A percentile compares a stretch with the other conserved stretches of the same genome.
Evolutionary conservation across 2,329 filamentous ascomycete genomes (phyloP).

Genomic region (Alternaria dauci): DNA sequence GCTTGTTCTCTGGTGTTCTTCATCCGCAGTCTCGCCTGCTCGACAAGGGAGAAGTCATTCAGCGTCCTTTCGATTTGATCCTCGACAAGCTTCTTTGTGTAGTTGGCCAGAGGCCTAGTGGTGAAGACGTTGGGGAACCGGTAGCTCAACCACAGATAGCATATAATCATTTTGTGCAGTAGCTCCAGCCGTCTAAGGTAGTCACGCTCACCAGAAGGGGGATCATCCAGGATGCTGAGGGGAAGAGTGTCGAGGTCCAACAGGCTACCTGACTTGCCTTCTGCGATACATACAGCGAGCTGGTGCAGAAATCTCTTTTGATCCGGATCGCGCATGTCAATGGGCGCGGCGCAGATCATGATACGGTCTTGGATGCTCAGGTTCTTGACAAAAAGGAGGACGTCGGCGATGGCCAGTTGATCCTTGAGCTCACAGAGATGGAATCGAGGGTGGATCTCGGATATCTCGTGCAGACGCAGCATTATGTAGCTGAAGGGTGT

Average conservation of each 20-base stretch:
- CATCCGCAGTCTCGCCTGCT: constrained; percentile 17
- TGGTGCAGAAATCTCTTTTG: constrained; percentile 63
- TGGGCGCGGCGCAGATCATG: constrained; percentile 76
- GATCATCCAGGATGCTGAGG: constrained; percentile 74
- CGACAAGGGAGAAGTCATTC: constrained; percentile 61
- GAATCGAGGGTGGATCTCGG: constrained; percentile 70
- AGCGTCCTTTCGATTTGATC: constrained; percentile 73
- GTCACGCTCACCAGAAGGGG: constrained; percentile 54
- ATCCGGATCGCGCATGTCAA: constrained; percentile 61
- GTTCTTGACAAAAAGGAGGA: constrained; percentile 73
- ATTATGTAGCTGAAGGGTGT: constrained; percentile 87
- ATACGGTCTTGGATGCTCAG: constrained; percentile 79
- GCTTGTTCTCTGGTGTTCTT: constrained; percentile 15
- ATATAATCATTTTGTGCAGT: constrained; percentile 81
- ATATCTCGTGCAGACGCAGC: constrained; percentile 75
- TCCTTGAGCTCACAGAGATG: constrained; percentile 72
- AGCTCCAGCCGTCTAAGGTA: constrained; percentile 76
- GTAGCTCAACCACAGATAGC: constrained; percentile 94
- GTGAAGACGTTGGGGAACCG: constrained; percentile 83
- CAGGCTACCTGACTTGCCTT: constrained; percentile 71
- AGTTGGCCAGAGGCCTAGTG: constrained; percentile 76
- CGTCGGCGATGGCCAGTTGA: constrained; percentile 72
- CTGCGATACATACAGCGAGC: constrained; percentile 74
- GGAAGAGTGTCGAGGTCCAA: constrained; percentile 75
- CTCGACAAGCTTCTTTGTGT: constrained; percentile 81